These are phyloP conservation scores for Kurtzmaniella fragi DNA, from an alignment of 805 yeast genomes.

Conservation along the genomic window DNA sequence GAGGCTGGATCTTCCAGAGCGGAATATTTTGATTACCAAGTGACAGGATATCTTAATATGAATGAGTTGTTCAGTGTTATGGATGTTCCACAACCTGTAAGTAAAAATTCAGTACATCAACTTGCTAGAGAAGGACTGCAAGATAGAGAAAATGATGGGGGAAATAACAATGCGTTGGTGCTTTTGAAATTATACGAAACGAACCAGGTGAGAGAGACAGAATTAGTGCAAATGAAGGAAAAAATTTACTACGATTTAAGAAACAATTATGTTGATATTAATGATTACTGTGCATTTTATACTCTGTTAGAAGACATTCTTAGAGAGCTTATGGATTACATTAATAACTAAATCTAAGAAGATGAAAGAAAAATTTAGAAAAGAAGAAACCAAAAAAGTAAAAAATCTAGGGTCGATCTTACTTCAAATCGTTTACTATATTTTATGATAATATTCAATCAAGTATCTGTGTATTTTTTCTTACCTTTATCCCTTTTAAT, in stretches of 20 bases:
- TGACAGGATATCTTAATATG: constrained; percentile 33
- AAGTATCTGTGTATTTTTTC: no score
- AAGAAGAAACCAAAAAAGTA: no score
- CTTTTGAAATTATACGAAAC: constrained; percentile 1
- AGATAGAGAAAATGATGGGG: neutral
- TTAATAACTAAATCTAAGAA: constrained; percentile 8
- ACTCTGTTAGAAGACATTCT: constrained; percentile 36
- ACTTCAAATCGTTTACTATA: no score
- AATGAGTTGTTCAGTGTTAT: constrained; percentile 36
- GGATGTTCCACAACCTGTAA: constrained; percentile 40
- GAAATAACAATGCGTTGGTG: constrained; percentile 2
- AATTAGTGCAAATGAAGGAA: constrained; percentile 28
- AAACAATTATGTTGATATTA: constrained; percentile 39
- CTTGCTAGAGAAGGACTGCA: neutral
- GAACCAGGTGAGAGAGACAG: constrained; percentile 15
- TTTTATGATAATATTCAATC: no score
- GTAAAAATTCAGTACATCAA: constrained; percentile 2
- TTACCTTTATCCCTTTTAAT: neutral
- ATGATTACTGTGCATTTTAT: constrained; percentile 41
- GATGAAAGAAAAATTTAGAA: no score
- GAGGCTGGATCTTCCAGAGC: constrained; percentile 10
- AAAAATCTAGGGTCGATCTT: no score
- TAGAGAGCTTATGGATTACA: constrained; percentile 34
- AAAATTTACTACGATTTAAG: constrained; percentile 37
- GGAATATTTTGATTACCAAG: constrained; percentile 38